Conservation (phyloP, 192 early-diverging fungal species). For the Chytriomyces confervae region DNA sequence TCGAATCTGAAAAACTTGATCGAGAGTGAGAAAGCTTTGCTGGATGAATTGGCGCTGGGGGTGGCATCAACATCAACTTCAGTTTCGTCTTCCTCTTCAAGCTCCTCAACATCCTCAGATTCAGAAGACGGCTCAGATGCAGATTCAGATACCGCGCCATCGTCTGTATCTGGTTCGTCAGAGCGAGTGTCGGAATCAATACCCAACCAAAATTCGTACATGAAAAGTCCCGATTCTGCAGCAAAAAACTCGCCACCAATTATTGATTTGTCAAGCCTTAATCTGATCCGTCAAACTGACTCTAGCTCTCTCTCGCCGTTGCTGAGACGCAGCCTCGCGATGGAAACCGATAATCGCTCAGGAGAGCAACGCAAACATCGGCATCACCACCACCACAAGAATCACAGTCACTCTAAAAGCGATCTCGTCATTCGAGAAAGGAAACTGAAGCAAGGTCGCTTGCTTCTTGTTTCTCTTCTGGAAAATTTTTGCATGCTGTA, state of each 20-base stretch:
- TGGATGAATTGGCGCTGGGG: neutral
- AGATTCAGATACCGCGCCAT: neutral
- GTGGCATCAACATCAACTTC: neutral
- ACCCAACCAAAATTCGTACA: neutral
- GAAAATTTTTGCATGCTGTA: constrained; percentile 92
- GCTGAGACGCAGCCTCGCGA: neutral
- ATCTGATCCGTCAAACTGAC: constrained; percentile 1
- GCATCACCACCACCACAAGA: constrained; percentile 13
- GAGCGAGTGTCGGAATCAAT: neutral
- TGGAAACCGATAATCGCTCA: neutral
- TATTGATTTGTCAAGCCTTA: neutral
- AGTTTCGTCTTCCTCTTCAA: neutral
- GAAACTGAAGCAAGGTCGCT: constrained; percentile 69
- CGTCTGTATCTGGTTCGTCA: neutral
- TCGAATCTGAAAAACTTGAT: constrained; percentile 5
- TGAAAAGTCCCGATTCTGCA: neutral
- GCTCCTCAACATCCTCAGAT: neutral
- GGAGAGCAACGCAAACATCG: neutral
- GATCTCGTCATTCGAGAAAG: constrained; percentile 10
- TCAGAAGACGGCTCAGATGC: constrained; percentile 8
- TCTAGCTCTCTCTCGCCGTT: constrained; percentile 13
- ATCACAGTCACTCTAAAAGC: neutral
- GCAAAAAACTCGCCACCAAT: neutral
- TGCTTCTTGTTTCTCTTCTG: constrained; percentile 85
- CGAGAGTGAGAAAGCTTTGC: neutral